Base-by-base conservation (phyloP, 768 basidiomycete species). In the Pleurotus cornucopiae region DNA sequence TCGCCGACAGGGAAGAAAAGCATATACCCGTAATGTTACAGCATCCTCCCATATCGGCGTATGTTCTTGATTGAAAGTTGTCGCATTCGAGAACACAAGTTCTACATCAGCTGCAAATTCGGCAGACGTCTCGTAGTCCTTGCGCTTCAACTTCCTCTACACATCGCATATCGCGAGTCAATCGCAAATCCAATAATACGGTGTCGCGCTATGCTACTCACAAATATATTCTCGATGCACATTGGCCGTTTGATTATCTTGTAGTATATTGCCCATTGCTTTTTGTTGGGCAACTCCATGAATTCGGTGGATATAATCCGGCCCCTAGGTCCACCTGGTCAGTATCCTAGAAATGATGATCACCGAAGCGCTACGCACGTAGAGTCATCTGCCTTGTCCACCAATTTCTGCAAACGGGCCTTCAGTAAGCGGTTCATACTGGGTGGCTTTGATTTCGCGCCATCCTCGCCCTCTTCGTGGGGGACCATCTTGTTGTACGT, bases 41-140 rank as follows among this genome's bases (percentile, higher is more conserved):
- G 91, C 90, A 62, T 91, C 89, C 62, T 89, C 84, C 86, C 89
- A 93, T 25, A 94, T 89, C 55, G 71, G 79, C 23, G 88, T 91
- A 64, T 88, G 84, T 25, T 96, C 94, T 64, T 83, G 85, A 62
- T 98, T 98, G 72, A 94, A 98, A 56, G 80, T 71, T 67, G 91
- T 76, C 7, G 94, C 95, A 66, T 98, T 98, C 5, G 84, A 81
- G 71, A 94, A 96, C 21, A 98, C 88, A 41, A 94, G 79, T 63
- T 94, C 91, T 12, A 95, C 88, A 57, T 98, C 95, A 6, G 82
- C 82, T 44, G 88, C 86, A 64, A 95, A 96, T 21, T 88, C 86
- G 3, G 79, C 74, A 4, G 81, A 72, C 2, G 76, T 80, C 18
- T 66, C 63, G 66, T 96, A 98, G 61, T 89, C 86, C 66, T 92